A percentile compares a stretch with the other conserved stretches of the same genome.
These are phyloP conservation scores for Bimuria novae-zelandiae DNA, from an alignment of 2,329 filamentous ascomycete species.

Conservation along the genomic window DNA sequence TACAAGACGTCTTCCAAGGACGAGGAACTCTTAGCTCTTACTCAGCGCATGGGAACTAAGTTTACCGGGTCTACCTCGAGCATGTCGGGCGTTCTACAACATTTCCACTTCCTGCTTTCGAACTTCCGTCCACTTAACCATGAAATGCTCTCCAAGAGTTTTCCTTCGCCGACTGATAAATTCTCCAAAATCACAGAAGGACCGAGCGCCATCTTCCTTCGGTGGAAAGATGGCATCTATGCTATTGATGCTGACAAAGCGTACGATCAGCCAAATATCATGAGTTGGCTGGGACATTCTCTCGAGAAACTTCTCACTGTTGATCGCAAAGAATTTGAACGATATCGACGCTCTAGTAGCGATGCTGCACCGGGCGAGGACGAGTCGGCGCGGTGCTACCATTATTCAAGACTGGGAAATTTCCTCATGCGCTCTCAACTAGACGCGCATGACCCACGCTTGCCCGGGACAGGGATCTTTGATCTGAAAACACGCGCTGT, in stretches of 20 bases:
- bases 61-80: slow-evolving; percentile 96
- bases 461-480: slow-evolving; percentile 92
- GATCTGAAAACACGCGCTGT: slow-evolving; percentile 96
- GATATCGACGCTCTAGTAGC: slow-evolving; percentile 63
- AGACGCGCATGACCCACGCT: slow-evolving; percentile 81
- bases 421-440: slow-evolving; percentile 95
- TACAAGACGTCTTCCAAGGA: slow-evolving; percentile 95
- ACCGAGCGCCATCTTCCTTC: slow-evolving; percentile 77
- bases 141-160: slow-evolving; percentile 68
- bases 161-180: slow-evolving; percentile 62
- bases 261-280: slow-evolving; percentile 79
- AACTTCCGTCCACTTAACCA: slow-evolving; percentile 76
- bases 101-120: slow-evolving; percentile 93
- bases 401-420: slow-evolving; percentile 84
- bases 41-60: slow-evolving; percentile 69
- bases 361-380: slow-evolving; percentile 76
- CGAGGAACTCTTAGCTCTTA: slow-evolving; percentile 68
- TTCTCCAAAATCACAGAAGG: slow-evolving; percentile 75
- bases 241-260: slow-evolving; percentile 97
- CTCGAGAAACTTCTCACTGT: slow-evolving; percentile 95
- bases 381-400: slow-evolving; percentile 61
- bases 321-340: slow-evolving; percentile 80
- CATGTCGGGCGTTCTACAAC: slow-evolving; percentile 84
- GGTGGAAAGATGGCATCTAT: slow-evolving; percentile 82
- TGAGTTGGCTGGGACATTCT: slow-evolving; percentile 91